Conservation (phyloP, 1,139 yeast genomes). For the Protomyces arabidopsidicola region DNA sequence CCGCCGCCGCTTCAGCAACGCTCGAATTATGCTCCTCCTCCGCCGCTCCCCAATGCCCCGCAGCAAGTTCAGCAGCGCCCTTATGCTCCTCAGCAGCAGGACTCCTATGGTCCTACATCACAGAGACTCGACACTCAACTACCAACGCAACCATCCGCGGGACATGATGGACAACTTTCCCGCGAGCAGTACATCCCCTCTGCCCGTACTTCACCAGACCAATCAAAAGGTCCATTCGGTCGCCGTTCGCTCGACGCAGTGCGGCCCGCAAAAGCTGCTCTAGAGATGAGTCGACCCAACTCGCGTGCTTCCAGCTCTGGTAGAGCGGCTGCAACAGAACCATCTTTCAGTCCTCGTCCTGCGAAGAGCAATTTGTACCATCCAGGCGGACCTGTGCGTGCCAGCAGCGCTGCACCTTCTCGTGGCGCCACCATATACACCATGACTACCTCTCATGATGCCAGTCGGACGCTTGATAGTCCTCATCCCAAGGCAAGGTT, state of each 20-base stretch:
- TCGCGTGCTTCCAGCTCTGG: constrained; percentile 1
- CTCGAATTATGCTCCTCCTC: neutral
- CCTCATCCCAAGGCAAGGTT: constrained; percentile 53
- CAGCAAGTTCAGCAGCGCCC: neutral
- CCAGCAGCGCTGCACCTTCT: neutral
- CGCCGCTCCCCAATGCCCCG: neutral
- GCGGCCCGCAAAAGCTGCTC: neutral
- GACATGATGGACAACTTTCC: no score
- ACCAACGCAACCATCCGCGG: no score
- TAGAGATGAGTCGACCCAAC: constrained; percentile 14
- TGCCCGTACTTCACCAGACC: neutral
- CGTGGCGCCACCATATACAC: neutral
- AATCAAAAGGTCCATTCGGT: neutral
- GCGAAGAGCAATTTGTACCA: neutral
- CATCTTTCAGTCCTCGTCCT: constrained; percentile 9
- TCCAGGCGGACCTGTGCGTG: neutral
- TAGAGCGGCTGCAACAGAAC: constrained; percentile 10
- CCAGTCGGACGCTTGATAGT: neutral
- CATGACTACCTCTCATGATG: neutral
- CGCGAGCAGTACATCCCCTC: no score
- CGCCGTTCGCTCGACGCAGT: neutral
- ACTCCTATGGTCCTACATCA: no score
- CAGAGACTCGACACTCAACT: no score
- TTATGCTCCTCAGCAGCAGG: neutral
- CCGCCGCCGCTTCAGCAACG: neutral